phyloP scores from a whole-genome alignment of 2,329 filamentous ascomycete species.

The Exophiala sideris region DNA sequence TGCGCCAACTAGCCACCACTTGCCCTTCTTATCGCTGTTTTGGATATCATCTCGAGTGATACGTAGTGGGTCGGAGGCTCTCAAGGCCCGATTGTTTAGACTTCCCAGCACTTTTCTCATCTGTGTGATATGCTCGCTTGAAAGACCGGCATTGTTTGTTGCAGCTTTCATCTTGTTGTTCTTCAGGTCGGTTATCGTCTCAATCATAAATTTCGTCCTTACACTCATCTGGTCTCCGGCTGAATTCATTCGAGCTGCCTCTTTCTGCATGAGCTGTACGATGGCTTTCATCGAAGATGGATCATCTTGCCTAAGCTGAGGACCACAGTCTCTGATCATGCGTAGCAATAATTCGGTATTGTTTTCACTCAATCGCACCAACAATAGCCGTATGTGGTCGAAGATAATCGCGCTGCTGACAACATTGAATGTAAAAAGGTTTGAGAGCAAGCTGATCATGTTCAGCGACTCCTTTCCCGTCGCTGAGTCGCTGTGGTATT shows the following conservation, averaged over 20 bases:
- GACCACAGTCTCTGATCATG: slow-evolving; percentile 75
- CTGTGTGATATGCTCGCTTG: slow-evolving; percentile 75
- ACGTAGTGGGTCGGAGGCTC: slow-evolving; percentile 75
- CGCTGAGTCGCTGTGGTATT: slow-evolving; percentile 50
- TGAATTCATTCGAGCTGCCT: slow-evolving; percentile 65
- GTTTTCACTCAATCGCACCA: slow-evolving; percentile 71
- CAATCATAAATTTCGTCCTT: slow-evolving; percentile 95
- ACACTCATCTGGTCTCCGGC: slow-evolving; percentile 64
- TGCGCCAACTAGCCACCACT: slow-evolving; percentile 99
- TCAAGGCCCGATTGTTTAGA: slow-evolving; percentile 63
- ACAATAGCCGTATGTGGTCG: slow-evolving; percentile 79
- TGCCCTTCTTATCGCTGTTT: slow-evolving; percentile 79
- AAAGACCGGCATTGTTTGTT: slow-evolving; percentile 65
- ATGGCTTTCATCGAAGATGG: slow-evolving; percentile 86
- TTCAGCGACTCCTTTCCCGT: slow-evolving; percentile 66
- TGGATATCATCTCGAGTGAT: slow-evolving; percentile 79
- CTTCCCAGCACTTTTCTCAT: slow-evolving; percentile 87
- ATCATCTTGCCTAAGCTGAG: slow-evolving; percentile 82
- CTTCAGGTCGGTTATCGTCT: slow-evolving; percentile 90
- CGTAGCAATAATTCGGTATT: slow-evolving; percentile 86
- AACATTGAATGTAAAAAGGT: slow-evolving; percentile 90
- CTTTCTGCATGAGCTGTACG: slow-evolving; percentile 71
- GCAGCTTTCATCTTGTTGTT: slow-evolving; percentile 85
- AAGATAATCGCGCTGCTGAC: slow-evolving; percentile 80
- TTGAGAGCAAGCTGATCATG: slow-evolving; percentile 74